Evolutionary conservation across 1,284 basidiomycete species (phyloP), one percentile per base, ranked within the genome.

Genomic region (Microbotryum scabiosae): DNA sequence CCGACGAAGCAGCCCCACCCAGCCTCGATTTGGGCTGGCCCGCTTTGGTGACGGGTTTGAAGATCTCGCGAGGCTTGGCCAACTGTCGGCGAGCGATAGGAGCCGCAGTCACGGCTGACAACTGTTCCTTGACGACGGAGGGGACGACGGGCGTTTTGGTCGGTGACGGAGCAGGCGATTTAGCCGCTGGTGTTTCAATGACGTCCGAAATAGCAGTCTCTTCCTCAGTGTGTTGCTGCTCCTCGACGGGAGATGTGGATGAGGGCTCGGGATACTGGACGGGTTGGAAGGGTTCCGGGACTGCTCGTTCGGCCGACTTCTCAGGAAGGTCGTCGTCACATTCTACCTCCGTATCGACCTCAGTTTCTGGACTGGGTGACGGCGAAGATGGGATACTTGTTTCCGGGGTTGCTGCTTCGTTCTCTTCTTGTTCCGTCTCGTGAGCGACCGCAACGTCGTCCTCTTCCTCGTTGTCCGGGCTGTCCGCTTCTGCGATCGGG

Each of bases 21-120:
- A 18, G 16, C 36, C 36, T 41, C 5, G 14, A 41, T 41, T 18
- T 41, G 36, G 16, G 14, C 12, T 41, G 36, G 36, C 14, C 5
- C 9, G 16, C 14, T 41, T 41, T 41, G 12, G 36, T 49, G 47
- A 49, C 47, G 28, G 47, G 47, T 49, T 49, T 49, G 21, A 28
- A 49, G 47, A 23, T 28, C 23, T 43, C 36, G 28, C 21, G 30
- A 12, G 8, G 56, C 48, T 62, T 67, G 0, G 58, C 59, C 5
- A 67, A 45, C 54, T 62, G 65, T 1, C 65, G 60, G 0, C 46
- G 43, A 0, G 65, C 59, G 12, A 61, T 62, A 5, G 63, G 65
- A 0, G 63, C 65, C 8, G 59, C 65, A 23, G 47, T 48, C 7
- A 55, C 32, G 20, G 45, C 28, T 32, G 28, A 30, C 20, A 5